Percentiles rank a stretch among this genome's conserved stretches.
phyloP scores from a whole-genome alignment of 177 flowering plant species.

The Tripterygium wilfordii region DNA sequence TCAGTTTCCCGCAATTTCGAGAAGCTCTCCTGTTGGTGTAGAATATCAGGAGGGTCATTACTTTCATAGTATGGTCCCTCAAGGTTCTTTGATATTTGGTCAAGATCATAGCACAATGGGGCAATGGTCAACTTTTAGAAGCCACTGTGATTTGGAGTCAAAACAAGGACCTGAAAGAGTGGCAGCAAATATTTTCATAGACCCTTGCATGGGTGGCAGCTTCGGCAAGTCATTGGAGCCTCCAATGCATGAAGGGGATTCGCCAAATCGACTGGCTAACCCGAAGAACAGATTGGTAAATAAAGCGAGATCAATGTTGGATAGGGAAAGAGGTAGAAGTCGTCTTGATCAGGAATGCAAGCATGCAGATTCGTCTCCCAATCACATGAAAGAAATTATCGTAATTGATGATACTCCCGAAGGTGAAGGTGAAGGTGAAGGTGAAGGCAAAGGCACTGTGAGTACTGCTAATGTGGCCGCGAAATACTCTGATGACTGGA shows the following conservation, averaged over 20 bases:
- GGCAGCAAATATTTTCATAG: slow-evolving; percentile 7
- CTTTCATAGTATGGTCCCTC: slow-evolving; percentile 16
- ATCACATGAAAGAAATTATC: slow-evolving; percentile 19
- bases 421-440: too few species aligned
- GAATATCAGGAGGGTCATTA: slow-evolving; percentile 18
- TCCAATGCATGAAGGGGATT: slow-evolving; percentile 4
- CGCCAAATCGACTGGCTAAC: slow-evolving; percentile 1
- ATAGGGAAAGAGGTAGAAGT: slow-evolving; percentile 1
- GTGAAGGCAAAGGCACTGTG: too few species aligned
- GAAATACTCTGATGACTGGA: slow-evolving; percentile 8
- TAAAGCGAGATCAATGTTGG: slow-evolving; percentile 2
- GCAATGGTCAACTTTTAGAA: slow-evolving; percentile 16
- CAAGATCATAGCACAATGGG: slow-evolving; percentile 13
- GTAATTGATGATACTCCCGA: slow-evolving; percentile 25
- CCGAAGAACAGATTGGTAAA: slow-evolving; percentile 7
- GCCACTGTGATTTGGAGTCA: slow-evolving; percentile 10
- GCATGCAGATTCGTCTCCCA: slow-evolving; percentile 5
- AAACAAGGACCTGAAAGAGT: slow-evolving; percentile 7
- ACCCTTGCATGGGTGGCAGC: slow-evolving; percentile 3
- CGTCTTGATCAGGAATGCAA: slow-evolving; percentile 5
- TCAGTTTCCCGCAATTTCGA: slow-evolving; percentile 17
- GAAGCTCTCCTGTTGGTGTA: slow-evolving; percentile 15
- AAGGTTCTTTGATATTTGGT: slow-evolving; percentile 18
- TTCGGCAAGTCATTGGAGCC: slow-evolving; percentile 5
- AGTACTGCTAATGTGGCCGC: slow-evolving; percentile 3